Base-by-base conservation (phyloP, 2,329 filamentous ascomycete species). In the Aspergillus alliaceus region DNA sequence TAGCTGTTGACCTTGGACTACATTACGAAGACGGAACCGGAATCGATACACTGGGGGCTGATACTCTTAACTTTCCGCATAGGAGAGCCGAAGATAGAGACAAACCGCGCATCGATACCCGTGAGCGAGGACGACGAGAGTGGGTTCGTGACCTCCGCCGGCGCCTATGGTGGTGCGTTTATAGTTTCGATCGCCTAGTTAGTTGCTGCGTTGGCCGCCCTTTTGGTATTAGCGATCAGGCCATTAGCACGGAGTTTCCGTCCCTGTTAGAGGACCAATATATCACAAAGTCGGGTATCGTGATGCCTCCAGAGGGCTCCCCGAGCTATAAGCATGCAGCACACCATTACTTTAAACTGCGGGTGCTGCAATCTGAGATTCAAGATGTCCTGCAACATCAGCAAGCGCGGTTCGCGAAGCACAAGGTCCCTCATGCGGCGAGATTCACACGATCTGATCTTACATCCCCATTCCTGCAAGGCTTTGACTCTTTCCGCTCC, bases 131-230 rank as follows among this genome's bases (percentile, higher is more conserved):
- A 20, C 84, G 90, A 49, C 84, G 90, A 56, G 86, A 96, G 73
- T 97, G 91, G 83, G 83, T 91, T 37, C 86, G 93, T 53, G 95
- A 98, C 72, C 83, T 96, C 61, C 86, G 92, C 51, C 84, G 93
- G 56, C 85, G 93, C 31, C 80, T 98, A 14, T 98, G 93, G 92
- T 98, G 95, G 93, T 96, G 92, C 76, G 93, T 93, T 1, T 98
- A 98, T 75, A 93, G 91, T 5, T 86, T 98, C 54, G 93, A 98
- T 74, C 86, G 93, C n/a, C 86, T 98, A 5, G 93, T 98, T 51
- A 95, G 91, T 68, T 93, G 91, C 22, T 97, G 93, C 66, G 93
- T 98, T 25, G 93, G 93, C 35, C 83, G 93, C 54, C 95, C 93
- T 6, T 96, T 97, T 68, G 93, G 93, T 29, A 91, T 98, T 61